These are phyloP conservation scores for Plectranthus barbatus DNA, from an alignment of 257 asterid genomes.

Conservation along the genomic window DNA sequence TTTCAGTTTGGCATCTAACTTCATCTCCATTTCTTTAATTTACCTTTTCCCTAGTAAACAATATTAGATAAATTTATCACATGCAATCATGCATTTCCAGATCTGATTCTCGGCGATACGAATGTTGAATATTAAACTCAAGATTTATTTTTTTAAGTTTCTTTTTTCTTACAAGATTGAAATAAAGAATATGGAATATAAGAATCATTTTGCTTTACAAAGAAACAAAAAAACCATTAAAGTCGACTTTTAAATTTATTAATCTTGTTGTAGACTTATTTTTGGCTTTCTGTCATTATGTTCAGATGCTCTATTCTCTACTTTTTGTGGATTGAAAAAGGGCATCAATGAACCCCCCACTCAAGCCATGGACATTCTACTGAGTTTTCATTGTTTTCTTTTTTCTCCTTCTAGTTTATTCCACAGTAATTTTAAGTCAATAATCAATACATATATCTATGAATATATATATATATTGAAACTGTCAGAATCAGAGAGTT, in stretches of 20 bases:
- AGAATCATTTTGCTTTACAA: conserved; percentile 39
- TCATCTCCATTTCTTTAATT: conserved; percentile 29
- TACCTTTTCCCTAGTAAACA: conserved; percentile 26
- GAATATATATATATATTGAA: neutral
- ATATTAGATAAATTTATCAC: conserved; percentile 17
- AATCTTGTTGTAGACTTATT: conserved; percentile 6
- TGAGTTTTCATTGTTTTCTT: neutral
- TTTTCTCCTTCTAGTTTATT: neutral
- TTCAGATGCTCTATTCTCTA: neutral
- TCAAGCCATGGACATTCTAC: conserved; percentile 15
- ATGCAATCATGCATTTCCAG: conserved; percentile 23
- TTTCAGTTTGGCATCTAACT: conserved; percentile 27
- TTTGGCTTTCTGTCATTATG: neutral
- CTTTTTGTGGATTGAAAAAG: conserved; percentile 4
- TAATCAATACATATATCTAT: too few relatives aligned
- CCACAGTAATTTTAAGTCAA: conserved; percentile 6
- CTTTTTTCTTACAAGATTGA: neutral
- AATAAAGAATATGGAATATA: conserved; percentile 20
- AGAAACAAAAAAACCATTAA: conserved; percentile 37
- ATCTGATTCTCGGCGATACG: conserved; percentile 47
- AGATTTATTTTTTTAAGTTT: neutral
- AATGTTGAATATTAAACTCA: conserved; percentile 33
- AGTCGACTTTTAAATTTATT: conserved; percentile 19
- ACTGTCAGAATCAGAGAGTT: conserved; percentile 1
- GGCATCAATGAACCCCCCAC: conserved; percentile 34